A percentile compares a stretch with the other conserved stretches of the same genome.
Conservation (phyloP, 2,329 filamentous ascomycete species). For the Xenoacremonium recifei region DNA sequence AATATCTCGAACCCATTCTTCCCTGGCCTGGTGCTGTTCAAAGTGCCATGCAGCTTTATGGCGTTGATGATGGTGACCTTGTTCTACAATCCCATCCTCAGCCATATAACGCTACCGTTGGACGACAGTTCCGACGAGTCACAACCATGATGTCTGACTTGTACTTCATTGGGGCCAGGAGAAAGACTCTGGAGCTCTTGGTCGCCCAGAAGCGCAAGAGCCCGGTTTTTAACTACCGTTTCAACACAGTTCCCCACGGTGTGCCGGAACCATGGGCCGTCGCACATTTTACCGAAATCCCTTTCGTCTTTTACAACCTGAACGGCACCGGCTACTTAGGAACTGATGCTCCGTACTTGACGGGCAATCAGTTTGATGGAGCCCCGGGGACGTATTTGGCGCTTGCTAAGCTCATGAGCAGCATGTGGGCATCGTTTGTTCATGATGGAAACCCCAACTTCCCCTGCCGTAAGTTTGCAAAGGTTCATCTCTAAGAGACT, state of each 20-base stretch:
- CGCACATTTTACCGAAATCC: slow-evolving; percentile 25
- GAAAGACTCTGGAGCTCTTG: slow-evolving; percentile 52
- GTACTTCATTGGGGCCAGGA: slow-evolving; percentile 53
- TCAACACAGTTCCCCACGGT: slow-evolving; percentile 47
- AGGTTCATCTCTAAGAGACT: too few species aligned
- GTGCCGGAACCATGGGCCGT: slow-evolving; percentile 35
- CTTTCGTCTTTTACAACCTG: slow-evolving; percentile 38
- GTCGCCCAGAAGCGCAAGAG: slow-evolving; percentile 41
- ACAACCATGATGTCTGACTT: slow-evolving; percentile 54
- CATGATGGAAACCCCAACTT: slow-evolving; percentile 35
- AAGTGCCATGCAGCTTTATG: too few species aligned
- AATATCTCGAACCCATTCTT: too few species aligned
- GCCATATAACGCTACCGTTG: slow-evolving; percentile 26
- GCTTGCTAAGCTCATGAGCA: slow-evolving; percentile 47
- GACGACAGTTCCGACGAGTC: slow-evolving; percentile 52
- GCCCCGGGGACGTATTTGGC: slow-evolving; percentile 34
- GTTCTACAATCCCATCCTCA: too few species aligned
- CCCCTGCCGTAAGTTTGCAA: too few species aligned
- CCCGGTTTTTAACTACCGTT: slow-evolving; percentile 51
- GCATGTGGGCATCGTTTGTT: slow-evolving; percentile 50
- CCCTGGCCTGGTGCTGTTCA: too few species aligned
- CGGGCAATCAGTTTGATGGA: too few species aligned
- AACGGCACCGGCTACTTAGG: slow-evolving; percentile 46
- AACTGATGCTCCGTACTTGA: slow-evolving; percentile 9
- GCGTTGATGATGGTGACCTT: too few species aligned